Evolutionary conservation across 108 stramenopile genomes (phyloP).

Genomic region (Mediolabrus comicus): DNA sequence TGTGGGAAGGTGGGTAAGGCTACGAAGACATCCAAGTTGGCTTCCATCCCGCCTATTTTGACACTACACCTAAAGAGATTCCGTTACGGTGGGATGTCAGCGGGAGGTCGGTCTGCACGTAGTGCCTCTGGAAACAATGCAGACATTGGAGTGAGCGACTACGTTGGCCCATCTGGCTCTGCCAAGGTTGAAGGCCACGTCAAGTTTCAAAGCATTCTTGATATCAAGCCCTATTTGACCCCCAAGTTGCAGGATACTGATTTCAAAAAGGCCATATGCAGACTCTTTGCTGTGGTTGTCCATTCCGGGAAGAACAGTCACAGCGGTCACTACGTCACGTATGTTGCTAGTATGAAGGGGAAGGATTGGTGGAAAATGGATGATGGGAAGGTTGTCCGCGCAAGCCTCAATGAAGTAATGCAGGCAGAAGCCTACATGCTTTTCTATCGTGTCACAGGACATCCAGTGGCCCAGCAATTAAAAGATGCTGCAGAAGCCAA

Average conservation of each 20-base stretch:
- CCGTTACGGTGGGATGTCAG: conserved; percentile 66
- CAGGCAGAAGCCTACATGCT: conserved; percentile 89
- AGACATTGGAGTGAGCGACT: conserved; percentile 29
- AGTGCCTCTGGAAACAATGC: not conserved
- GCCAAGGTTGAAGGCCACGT: conserved; percentile 91
- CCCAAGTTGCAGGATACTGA: conserved; percentile 59
- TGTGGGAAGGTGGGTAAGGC: conserved; percentile 83
- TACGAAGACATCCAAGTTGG: conserved; percentile 80
- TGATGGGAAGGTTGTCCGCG: conserved; percentile 69
- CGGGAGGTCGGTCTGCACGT: conserved; percentile 32
- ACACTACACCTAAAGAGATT: conserved; percentile 88
- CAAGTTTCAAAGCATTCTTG: conserved; percentile 63
- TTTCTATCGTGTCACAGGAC: conserved; percentile 84
- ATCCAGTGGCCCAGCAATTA: conserved; percentile 68
- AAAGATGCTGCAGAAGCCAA: conserved; percentile 19
- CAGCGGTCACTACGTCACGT: conserved; percentile 79
- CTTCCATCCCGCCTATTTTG: conserved; percentile 83
- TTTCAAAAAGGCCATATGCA: conserved; percentile 68
- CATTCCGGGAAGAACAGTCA: conserved; percentile 87
- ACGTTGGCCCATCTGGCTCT: conserved; percentile 71
- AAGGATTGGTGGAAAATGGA: conserved; percentile 95
- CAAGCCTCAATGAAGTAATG: conserved; percentile 60
- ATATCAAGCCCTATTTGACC: conserved; percentile 77
- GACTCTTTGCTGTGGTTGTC: conserved; percentile 88
- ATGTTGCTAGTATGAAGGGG: conserved; percentile 72